Conservation (phyloP, 192 early-diverging fungal species). For the Gonapodya prolifera region DNA sequence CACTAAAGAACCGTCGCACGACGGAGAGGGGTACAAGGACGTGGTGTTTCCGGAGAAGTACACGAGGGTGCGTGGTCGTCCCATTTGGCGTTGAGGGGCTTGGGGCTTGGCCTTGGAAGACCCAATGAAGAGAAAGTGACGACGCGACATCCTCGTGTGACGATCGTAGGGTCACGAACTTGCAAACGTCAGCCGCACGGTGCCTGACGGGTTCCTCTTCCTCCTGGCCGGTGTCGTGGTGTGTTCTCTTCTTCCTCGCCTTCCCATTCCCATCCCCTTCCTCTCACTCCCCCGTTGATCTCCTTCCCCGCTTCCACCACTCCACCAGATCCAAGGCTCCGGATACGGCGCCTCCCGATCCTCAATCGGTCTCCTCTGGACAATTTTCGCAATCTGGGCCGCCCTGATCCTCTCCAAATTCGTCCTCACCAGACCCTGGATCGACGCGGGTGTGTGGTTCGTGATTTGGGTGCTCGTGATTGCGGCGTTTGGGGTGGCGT, state of each 20-base stretch:
- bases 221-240: background rate
- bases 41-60: too few species aligned
- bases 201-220: background rate
- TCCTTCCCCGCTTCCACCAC: background rate
- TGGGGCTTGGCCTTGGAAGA: too few species aligned
- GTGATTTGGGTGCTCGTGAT: background rate
- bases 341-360: background rate
- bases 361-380: background rate
- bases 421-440: background rate
- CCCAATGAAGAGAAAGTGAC: too few species aligned
- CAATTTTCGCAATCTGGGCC: background rate
- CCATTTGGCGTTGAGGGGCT: too few species aligned
- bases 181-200: background rate
- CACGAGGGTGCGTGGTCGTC: too few species aligned
- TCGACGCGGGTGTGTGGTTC: background rate
- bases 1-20: background rate
- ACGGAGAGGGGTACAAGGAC: background rate
- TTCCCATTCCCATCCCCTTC: background rate
- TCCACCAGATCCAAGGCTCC: background rate
- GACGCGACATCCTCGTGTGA: too few species aligned
- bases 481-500: background rate
- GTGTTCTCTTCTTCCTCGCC: background rate
- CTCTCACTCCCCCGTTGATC: background rate
- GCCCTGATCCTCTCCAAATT: background rate
- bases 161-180: background rate